Conservation (phyloP, 164 flowering plant genomes). For the Liriodendron chinense region DNA sequence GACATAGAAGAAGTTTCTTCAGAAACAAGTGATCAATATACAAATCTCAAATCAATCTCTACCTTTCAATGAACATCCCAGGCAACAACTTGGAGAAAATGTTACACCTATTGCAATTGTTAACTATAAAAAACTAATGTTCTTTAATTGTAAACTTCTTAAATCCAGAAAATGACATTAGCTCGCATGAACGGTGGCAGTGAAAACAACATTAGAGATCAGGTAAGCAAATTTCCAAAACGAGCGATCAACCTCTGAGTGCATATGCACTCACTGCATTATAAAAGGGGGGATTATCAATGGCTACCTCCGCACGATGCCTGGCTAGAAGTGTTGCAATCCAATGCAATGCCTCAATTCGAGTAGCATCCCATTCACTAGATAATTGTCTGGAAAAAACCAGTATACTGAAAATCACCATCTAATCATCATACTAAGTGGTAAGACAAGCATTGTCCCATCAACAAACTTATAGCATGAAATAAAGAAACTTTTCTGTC, state of each 20-base stretch:
- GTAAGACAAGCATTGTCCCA: slow-evolving; percentile 3
- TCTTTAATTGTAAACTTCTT: no score
- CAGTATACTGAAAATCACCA: slow-evolving; percentile 10
- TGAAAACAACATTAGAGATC: neutral
- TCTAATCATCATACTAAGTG: slow-evolving; percentile 3
- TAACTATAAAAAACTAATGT: no score
- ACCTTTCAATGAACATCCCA: neutral
- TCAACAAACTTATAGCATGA: neutral
- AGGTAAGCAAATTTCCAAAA: neutral
- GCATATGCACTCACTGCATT: neutral
- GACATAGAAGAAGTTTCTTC: neutral
- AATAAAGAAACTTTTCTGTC: neutral
- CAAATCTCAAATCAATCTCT: neutral
- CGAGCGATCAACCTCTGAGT: neutral
- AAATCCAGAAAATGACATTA: neutral
- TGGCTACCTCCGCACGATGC: slow-evolving; percentile 77
- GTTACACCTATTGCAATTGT: neutral
- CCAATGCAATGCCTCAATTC: slow-evolving; percentile 94
- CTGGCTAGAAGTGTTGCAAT: slow-evolving; percentile 73
- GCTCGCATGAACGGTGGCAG: slow-evolving; percentile 1
- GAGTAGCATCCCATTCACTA: slow-evolving; percentile 87
- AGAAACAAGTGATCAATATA: neutral
- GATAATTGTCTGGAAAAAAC: slow-evolving; percentile 59
- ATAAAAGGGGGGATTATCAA: neutral
- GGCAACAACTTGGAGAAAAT: neutral